Evolutionary conservation across 441 rosid species (phyloP), one percentile per base, ranked within the genome.

Genomic region (Isatis lusitanica): DNA sequence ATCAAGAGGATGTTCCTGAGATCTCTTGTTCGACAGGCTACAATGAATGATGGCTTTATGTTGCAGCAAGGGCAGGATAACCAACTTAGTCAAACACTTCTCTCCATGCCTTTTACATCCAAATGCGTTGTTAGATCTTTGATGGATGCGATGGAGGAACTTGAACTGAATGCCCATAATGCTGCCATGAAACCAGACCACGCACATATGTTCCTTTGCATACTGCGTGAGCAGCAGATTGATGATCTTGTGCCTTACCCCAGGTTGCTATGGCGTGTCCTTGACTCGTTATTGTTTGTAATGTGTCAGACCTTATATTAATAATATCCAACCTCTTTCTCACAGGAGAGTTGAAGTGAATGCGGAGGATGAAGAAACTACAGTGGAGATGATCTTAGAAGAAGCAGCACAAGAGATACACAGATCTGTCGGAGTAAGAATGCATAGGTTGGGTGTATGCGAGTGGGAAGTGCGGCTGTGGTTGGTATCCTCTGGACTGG

Each of bases 381-480:
- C 81, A 13, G 91, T 90, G 28, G 89, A 86, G 79, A 77, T 75
- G 70, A 84, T 92, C 79, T 82, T 96, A 83, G 92, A 90, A 81
- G 96, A 86, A 67, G 75, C 87, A 75, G 90, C 93, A 42, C 85
- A 55, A 77, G 94, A 88, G 78, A 88, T 96, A 68, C 98, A 96
- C 80, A 82, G 85, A 65, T 80, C 85, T 48, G 80, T 82, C 71
- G 99, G 99, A 73, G 98, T 89, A 58, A 89, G 91, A 84, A 93
- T 96, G 99, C 90, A 96, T 64, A 86, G 84, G 68, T 76, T 93
- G 79, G 90, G 97, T 81, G 98, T 94, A 67, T 90, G 91, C 50
- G 97, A 93, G 84, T 93, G 99, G 99, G 99, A 96, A 86, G 95
- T 93, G 83, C 90, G 93, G 87, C 86, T 96, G 71, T 90, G 99